Evolutionary conservation across 2,329 filamentous ascomycete genomes (phyloP).

Genomic region (Colletotrichum sojae): DNA sequence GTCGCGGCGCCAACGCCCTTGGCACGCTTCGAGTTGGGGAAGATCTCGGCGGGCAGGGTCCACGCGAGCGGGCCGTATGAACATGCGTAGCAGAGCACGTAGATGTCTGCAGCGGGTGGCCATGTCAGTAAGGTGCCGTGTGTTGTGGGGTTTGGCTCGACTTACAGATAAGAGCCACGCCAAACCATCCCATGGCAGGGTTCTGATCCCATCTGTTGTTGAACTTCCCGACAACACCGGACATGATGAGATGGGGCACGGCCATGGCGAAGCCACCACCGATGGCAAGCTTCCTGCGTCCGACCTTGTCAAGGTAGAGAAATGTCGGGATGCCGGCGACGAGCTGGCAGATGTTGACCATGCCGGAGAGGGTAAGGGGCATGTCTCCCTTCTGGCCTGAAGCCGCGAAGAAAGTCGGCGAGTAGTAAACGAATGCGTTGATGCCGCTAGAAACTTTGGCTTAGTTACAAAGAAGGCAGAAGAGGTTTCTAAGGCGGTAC

Average conservation of each 20-base stretch:
- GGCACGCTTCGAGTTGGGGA: constrained; percentile 50
- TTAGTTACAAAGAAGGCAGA: too few relatives aligned
- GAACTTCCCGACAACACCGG: constrained; percentile 19
- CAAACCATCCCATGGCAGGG: constrained; percentile 22
- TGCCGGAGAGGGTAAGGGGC: constrained; percentile 50
- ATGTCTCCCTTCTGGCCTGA: constrained; percentile 47
- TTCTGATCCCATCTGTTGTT: constrained; percentile 13
- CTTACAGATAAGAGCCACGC: constrained; percentile 22
- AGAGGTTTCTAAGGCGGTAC: too few relatives aligned
- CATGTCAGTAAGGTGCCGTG: too few relatives aligned
- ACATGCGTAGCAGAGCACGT: constrained; percentile 49
- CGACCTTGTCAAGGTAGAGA: constrained; percentile 50
- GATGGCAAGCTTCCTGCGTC: constrained; percentile 48
- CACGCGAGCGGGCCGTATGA: constrained; percentile 53
- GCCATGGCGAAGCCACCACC: constrained; percentile 48
- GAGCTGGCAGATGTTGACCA: constrained; percentile 53
- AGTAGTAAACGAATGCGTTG: constrained; percentile 47
- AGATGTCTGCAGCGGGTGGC: constrained; percentile 43
- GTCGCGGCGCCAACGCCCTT: constrained; percentile 54
- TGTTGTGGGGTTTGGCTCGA: not conserved
- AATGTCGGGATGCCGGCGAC: constrained; percentile 48
- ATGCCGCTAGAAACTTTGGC: constrained; percentile 33
- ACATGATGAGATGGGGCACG: constrained; percentile 29
- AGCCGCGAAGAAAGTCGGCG: constrained; percentile 45
- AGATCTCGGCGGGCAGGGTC: constrained; percentile 54